phyloP scores from a whole-genome alignment of 768 basidiomycete genomes.

The Boletus insuetus region DNA sequence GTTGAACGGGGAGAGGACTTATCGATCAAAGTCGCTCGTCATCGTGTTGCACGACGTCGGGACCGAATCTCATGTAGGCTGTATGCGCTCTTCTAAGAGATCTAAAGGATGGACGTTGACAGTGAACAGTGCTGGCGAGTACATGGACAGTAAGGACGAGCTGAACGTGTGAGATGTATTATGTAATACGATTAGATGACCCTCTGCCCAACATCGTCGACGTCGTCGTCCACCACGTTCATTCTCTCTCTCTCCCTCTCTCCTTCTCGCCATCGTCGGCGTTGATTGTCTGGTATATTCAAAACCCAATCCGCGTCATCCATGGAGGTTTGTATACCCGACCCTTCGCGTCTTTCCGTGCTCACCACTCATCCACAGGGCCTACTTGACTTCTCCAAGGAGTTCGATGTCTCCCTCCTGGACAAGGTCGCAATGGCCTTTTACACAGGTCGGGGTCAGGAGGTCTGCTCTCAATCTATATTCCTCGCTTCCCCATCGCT shows the following conservation, averaged over 20 bases:
- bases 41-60: conserved; percentile 2
- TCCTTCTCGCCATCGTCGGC: conserved; percentile 11
- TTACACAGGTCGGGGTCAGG: conserved; percentile 79
- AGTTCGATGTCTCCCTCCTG: conserved; percentile 89
- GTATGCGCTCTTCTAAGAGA: neutral
- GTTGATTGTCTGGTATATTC: neutral
- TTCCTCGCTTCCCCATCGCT: neutral
- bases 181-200: conserved; percentile 37
- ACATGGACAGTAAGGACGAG: neutral
- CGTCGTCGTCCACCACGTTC: conserved; percentile 10
- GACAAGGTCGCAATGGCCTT: conserved; percentile 94
- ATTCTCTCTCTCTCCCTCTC: conserved; percentile 2
- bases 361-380: conserved; percentile 44
- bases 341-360: neutral
- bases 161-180: conserved; percentile 27
- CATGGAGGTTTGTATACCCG: conserved; percentile 37
- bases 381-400: conserved; percentile 89
- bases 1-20: conserved; percentile 2
- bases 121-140: neutral
- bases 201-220: conserved; percentile 33
- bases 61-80: neutral
- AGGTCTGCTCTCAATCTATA: conserved; percentile 50
- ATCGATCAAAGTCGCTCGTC: conserved; percentile 12
- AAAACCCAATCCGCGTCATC: conserved; percentile 16
- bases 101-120: neutral